A percentile compares a stretch with the other conserved stretches of the same genome.
phyloP scores from a whole-genome alignment of 495 filamentous ascomycete species.

The Penicillium pancosmium region DNA sequence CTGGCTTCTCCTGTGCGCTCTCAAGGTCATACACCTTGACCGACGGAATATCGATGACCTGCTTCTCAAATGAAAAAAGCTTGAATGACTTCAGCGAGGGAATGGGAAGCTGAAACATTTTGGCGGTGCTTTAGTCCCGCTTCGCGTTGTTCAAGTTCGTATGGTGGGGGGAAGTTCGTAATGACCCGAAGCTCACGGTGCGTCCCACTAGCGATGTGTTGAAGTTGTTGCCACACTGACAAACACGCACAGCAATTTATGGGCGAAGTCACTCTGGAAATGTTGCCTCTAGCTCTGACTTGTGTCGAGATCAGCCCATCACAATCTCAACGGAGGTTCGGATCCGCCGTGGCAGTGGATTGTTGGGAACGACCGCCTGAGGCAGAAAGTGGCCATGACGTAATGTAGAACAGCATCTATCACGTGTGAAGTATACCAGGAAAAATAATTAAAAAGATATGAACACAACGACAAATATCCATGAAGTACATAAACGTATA shows the following conservation, averaged over 20 bases:
- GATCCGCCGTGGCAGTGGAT: constrained; percentile 17
- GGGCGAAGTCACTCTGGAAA: neutral
- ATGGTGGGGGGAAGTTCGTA: constrained; percentile 6
- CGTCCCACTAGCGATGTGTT: neutral
- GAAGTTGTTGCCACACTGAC: no score
- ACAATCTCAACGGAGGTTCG: constrained; percentile 11
- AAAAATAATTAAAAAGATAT: neutral
- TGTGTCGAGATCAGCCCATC: constrained; percentile 16
- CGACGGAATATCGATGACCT: constrained; percentile 64
- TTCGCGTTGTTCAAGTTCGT: neutral
- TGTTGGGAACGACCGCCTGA: constrained; percentile 28
- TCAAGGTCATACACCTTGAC: constrained; percentile 80
- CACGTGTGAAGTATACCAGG: constrained; percentile 16
- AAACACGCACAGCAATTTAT: no score
- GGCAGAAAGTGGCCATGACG: constrained; percentile 20
- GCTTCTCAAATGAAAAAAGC: constrained; percentile 25
- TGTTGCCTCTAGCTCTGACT: neutral
- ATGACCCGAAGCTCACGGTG: neutral
- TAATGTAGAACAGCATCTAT: constrained; percentile 13
- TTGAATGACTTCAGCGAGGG: constrained; percentile 26
- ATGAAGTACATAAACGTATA: neutral
- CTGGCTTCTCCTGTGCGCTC: constrained; percentile 72
- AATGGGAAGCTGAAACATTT: constrained; percentile 36
- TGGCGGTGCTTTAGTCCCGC: neutral
- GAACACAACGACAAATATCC: neutral